phyloP scores from a whole-genome alignment of 129 eudicot species.

The Artemisia tridentata region DNA sequence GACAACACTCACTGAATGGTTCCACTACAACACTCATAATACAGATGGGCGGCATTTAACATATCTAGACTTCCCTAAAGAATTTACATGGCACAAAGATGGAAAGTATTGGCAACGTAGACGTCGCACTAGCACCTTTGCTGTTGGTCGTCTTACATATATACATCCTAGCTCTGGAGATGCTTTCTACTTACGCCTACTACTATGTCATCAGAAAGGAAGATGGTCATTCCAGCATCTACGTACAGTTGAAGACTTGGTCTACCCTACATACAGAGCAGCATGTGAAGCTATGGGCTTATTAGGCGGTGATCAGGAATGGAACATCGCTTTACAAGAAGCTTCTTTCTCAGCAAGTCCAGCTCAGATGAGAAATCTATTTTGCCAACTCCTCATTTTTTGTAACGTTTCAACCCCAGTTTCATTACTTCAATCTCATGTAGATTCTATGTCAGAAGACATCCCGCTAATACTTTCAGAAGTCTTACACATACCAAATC shows the following conservation, averaged over 20 bases:
- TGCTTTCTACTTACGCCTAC: background rate
- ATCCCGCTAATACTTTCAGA: too few species aligned
- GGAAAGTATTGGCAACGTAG: background rate
- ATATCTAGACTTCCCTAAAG: background rate
- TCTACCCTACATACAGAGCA: background rate
- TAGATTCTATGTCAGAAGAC: too few species aligned
- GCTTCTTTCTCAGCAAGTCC: too few species aligned
- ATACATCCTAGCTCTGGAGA: background rate
- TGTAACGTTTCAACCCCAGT: too few species aligned
- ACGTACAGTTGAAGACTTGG: background rate
- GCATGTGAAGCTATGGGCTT: background rate
- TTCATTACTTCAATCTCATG: too few species aligned
- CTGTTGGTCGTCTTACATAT: background rate
- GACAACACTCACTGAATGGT: slow-evolving; percentile 17
- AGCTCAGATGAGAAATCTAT: too few species aligned
- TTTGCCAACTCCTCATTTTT: too few species aligned
- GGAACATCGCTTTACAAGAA: background rate
- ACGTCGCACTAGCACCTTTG: too few species aligned
- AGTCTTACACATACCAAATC: too few species aligned
- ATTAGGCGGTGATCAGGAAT: background rate
- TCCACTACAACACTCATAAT: background rate
- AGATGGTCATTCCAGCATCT: background rate
- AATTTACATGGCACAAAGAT: background rate
- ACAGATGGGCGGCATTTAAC: background rate
- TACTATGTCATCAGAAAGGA: background rate